Conservation (phyloP, 2,329 filamentous ascomycete genomes). For the Pseudogymnoascus sp. region DNA sequence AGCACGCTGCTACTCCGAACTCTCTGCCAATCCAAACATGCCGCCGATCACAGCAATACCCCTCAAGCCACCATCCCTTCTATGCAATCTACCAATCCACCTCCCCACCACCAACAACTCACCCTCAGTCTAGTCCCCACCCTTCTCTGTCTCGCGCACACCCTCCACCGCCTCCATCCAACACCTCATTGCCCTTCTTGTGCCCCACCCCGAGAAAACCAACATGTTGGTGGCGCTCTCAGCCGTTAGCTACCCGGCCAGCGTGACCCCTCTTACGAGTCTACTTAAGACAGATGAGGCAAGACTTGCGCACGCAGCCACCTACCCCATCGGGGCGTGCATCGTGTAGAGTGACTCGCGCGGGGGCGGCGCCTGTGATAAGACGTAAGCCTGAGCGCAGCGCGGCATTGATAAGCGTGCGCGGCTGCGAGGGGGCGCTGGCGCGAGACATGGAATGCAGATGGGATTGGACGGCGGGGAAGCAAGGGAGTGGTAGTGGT, state of each 20-base stretch:
- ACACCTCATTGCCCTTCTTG: not conserved
- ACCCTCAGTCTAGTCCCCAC: not conserved
- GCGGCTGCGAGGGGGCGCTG: not conserved
- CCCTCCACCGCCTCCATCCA: not conserved
- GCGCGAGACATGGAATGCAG: not conserved
- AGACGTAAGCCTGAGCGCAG: not conserved
- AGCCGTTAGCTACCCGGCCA: not conserved
- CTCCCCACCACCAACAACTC: not conserved
- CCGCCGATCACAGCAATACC: not conserved
- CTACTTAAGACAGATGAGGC: not conserved
- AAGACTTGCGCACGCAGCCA: conserved; percentile 1
- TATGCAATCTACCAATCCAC: not conserved
- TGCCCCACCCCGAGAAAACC: conserved; percentile 1
- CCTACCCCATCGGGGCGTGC: conserved; percentile 1
- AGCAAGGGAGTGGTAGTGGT: conserved; percentile 6
- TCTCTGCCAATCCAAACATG: not conserved
- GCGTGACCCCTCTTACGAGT: not conserved
- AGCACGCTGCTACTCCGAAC: not conserved
- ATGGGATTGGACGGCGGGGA: not conserved
- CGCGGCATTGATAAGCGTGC: conserved; percentile 7
- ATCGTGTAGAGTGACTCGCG: not conserved
- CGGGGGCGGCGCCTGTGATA: conserved; percentile 5
- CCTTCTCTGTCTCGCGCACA: not conserved
- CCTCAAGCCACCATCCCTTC: not conserved
- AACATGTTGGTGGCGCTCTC: conserved; percentile 1